Percentiles rank a stretch among this genome's conserved stretches.
phyloP scores from a whole-genome alignment of 169 alveolate genomes.

The Babesia divergens region DNA sequence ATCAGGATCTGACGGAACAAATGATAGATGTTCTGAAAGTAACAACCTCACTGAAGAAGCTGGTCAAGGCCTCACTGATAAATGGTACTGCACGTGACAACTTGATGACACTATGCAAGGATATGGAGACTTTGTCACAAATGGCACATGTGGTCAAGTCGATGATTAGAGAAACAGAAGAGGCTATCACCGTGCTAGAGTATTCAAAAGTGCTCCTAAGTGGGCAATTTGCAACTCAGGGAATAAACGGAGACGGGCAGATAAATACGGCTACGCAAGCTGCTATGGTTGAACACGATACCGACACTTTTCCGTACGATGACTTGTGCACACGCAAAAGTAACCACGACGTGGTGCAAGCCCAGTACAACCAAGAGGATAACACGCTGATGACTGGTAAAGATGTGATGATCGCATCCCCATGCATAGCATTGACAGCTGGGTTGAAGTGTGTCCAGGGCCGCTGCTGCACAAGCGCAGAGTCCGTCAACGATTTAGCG shows the following conservation, averaged over 20 bases:
- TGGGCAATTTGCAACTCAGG: not conserved
- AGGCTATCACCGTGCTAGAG: not conserved
- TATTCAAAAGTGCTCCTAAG: slow-evolving; percentile 15
- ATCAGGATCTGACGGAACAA: not conserved
- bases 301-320: no score
- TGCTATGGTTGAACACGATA: no score
- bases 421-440: slow-evolving; percentile 33
- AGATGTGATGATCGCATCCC: slow-evolving; percentile 23
- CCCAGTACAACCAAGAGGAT: no score
- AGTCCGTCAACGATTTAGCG: not conserved
- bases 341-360: no score
- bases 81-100: not conserved
- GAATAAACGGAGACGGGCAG: not conserved
- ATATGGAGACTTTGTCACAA: not conserved
- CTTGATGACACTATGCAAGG: not conserved
- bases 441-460: slow-evolving; percentile 49
- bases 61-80: not conserved
- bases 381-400: not conserved
- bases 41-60: not conserved
- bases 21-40: slow-evolving; percentile 18
- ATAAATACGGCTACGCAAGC: no score
- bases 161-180: not conserved
- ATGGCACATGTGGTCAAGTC: not conserved
- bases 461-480: slow-evolving; percentile 34
- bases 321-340: no score